These are phyloP conservation scores for Saturnispora diversa DNA, from an alignment of 805 yeast species.

Conservation along the genomic window DNA sequence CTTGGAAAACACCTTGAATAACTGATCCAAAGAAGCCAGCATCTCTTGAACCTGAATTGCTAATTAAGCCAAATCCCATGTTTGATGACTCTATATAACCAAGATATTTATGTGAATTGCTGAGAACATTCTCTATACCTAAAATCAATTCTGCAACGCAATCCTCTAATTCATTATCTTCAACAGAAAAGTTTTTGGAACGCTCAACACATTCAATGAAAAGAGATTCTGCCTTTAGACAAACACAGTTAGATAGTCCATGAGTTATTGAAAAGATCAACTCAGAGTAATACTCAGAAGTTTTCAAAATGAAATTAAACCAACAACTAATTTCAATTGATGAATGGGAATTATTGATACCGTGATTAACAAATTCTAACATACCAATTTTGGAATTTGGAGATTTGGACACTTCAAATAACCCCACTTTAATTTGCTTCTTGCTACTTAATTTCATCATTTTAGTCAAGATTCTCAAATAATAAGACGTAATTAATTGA, in stretches of 20 bases:
- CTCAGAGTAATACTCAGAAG: constrained; percentile 23
- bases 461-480: constrained; percentile 19
- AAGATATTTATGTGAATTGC: constrained; percentile 49
- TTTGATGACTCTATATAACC: constrained; percentile 14
- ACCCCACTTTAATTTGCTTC: constrained; percentile 11
- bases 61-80: constrained; percentile 4
- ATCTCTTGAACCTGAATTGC: constrained; percentile 10
- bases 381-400: constrained; percentile 14
- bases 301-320: constrained; percentile 21
- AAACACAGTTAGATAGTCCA: constrained; percentile 23
- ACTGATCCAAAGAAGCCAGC: constrained; percentile 54
- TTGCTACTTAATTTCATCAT: constrained; percentile 23
- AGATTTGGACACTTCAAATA: constrained; percentile 17
- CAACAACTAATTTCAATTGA: constrained; percentile 24
- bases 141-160: constrained; percentile 38
- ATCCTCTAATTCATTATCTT: constrained; percentile 26
- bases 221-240: constrained; percentile 22
- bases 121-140: constrained; percentile 62
- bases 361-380: constrained; percentile 22
- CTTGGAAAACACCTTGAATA: constrained; percentile 71
- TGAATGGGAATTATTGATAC: constrained; percentile 19
- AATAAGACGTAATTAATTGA: constrained; percentile 16
- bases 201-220: constrained; percentile 12
- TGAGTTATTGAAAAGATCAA: constrained; percentile 20
- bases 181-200: neutral